These are phyloP conservation scores for Capsicum chinense DNA, from an alignment of 257 asterid species.

Conservation along the genomic window DNA sequence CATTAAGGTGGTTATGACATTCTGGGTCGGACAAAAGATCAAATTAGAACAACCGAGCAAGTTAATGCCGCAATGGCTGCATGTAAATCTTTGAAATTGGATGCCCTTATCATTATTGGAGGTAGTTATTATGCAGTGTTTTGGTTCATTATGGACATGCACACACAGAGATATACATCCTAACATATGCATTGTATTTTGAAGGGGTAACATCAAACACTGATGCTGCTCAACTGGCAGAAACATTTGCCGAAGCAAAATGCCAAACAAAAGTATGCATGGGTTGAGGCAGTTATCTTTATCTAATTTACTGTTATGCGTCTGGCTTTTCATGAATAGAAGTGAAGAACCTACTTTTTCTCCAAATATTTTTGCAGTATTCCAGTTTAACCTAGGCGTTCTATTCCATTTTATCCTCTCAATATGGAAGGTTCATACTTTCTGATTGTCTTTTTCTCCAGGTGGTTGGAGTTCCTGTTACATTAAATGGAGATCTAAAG, in stretches of 20 bases:
- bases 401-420: constrained; percentile 21
- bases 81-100: constrained; percentile 78
- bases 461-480: constrained; percentile 61
- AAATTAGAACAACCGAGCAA: constrained; percentile 91
- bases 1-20: constrained; percentile 89
- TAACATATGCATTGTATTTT: constrained; percentile 33
- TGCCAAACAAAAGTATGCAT: constrained; percentile 77
- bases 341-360: not conserved
- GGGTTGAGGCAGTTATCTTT: constrained; percentile 12
- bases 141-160: constrained; percentile 30
- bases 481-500: constrained; percentile 61
- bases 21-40: constrained; percentile 96
- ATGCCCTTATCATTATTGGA: constrained; percentile 90
- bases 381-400: constrained; percentile 6
- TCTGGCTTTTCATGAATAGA: not conserved
- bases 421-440: constrained; percentile 13
- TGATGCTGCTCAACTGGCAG: constrained; percentile 99
- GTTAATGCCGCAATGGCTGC: constrained; percentile 86
- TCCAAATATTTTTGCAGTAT: constrained; percentile 3
- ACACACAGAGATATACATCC: constrained; percentile 1
- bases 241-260: constrained; percentile 88
- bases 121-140: constrained; percentile 50
- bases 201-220: constrained; percentile 98
- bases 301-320: constrained; percentile 11
- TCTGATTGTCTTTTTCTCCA: constrained; percentile 29